A percentile compares a stretch with the other conserved stretches of the same genome.
Evolutionary conservation across 495 filamentous ascomycete species (phyloP).

Genomic region (Aspergillus nidulans): DNA sequence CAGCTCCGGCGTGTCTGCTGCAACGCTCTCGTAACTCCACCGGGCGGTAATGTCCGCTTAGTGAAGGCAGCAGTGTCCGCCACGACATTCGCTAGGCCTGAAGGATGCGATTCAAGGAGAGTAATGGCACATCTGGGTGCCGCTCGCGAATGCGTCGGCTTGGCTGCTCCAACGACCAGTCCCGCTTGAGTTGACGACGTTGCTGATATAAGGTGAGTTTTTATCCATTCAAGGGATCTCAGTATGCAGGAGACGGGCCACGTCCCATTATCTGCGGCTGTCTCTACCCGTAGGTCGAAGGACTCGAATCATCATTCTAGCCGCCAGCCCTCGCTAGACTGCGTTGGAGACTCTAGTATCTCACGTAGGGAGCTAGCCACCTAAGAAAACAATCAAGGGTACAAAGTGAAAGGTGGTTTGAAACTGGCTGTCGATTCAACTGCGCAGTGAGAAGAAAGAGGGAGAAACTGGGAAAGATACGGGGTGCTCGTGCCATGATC

Average conservation of each 20-base stretch:
- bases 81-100: constrained; percentile 27
- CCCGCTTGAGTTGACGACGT: constrained; percentile 53
- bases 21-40: constrained; percentile 28
- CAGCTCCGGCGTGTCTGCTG: constrained; percentile 31
- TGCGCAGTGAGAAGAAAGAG: background rate
- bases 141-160: constrained; percentile 39
- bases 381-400: background rate
- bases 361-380: background rate
- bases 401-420: no score
- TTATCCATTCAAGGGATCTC: background rate
- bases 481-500: no score
- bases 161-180: constrained; percentile 47
- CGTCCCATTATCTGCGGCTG: background rate
- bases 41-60: constrained; percentile 35
- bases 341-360: background rate
- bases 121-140: constrained; percentile 40
- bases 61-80: constrained; percentile 29
- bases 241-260: background rate
- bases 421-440: no score
- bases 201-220: constrained; percentile 16
- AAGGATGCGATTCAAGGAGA: constrained; percentile 37
- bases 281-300: background rate
- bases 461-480: no score
- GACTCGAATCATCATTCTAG: background rate
- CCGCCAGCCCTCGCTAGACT: background rate